Conservation (phyloP, 1,284 basidiomycete genomes). For the Trichosporon ovoides region DNA sequence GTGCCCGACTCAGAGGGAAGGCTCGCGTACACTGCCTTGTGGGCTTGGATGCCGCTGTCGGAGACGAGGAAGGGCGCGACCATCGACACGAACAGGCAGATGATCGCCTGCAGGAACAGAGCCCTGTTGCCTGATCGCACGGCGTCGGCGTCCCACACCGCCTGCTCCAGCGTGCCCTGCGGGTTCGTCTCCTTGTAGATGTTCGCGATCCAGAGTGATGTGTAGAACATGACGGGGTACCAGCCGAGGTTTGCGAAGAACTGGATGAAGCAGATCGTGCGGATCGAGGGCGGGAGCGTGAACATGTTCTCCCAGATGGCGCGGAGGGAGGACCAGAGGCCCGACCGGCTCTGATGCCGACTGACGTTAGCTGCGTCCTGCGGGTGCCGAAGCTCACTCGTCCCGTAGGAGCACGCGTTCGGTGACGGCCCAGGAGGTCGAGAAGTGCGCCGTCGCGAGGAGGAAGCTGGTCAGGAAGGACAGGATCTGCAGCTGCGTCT, state of each 20-base stretch:
- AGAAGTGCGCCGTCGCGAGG: slow-evolving; percentile 49
- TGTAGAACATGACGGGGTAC: slow-evolving; percentile 87
- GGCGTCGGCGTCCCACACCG: slow-evolving; percentile 57
- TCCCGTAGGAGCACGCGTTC: slow-evolving; percentile 65
- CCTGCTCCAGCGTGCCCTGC: slow-evolving; percentile 21
- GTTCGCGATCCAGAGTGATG: slow-evolving; percentile 77
- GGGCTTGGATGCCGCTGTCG: slow-evolving; percentile 39
- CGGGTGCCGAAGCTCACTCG: slow-evolving; percentile 36
- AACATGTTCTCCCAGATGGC: slow-evolving; percentile 63
- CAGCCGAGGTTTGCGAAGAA: slow-evolving; percentile 75
- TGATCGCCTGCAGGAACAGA: slow-evolving; percentile 67
- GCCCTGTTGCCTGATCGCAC: slow-evolving; percentile 78
- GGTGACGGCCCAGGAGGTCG: slow-evolving; percentile 63
- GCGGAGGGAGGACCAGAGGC: slow-evolving; percentile 35
- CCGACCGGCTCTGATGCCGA: slow-evolving; percentile 39
- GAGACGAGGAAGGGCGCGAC: slow-evolving; percentile 66
- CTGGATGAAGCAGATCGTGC: slow-evolving; percentile 70
- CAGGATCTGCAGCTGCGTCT: slow-evolving; percentile 70
- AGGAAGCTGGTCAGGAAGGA: slow-evolving; percentile 52
- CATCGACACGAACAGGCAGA: slow-evolving; percentile 66
- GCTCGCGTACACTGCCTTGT: background rate
- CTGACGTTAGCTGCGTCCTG: slow-evolving; percentile 20
- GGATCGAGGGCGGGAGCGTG: slow-evolving; percentile 67
- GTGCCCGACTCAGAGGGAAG: background rate
- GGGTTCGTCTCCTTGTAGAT: slow-evolving; percentile 60